Evolutionary conservation across 768 basidiomycete species (phyloP), one percentile per base, ranked within the genome.

Genomic region (Suillus cothurnatus): DNA sequence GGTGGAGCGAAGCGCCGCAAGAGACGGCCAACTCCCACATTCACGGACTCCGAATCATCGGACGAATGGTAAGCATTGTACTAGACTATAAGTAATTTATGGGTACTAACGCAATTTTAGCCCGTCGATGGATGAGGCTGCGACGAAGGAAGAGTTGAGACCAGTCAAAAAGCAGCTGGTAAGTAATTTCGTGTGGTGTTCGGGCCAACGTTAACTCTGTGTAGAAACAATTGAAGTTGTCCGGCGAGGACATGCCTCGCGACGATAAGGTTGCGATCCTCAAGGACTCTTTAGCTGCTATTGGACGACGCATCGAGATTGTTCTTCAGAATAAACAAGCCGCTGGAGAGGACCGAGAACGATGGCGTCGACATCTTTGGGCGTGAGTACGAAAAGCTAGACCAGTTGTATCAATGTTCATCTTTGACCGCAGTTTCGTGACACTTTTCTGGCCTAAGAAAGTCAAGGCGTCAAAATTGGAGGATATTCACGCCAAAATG

Each of bases 391-490:
- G 6, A 21, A 41, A 12, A 31, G 2, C 28, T 28, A 7, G 8
- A 58, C 39, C 12, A 53, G 52, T 52, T 38, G 57, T 38, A 12
- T 50, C 19, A 6, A 36, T 61, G 38, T 64, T 72, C 31, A 62
- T 21, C 59, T 61, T 31, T 19, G 61, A 50, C 64, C 55, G 14
- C 71, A 95, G 94, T 41, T 98, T 98, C 69, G 95, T 97, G 55
- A 95, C 94, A 3, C 83, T 95, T 62, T 98, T 98, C 79, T 98
- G 96, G 96, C 96, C 96, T 6, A 93, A 97, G 82, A 94, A 96
- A 78, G 95, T 98, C 69, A 95, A 92, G 75, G 94, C 95, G 15
- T 88, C 86, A 19, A 97, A 97, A 77, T 81, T 98, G 45, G 93
- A 96, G 77, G 94, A 95, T 73, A 97, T 98, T 52, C 95, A 97